Evolutionary conservation across 257 asterid genomes (phyloP), one percentile per base, ranked within the genome.

Genomic region (Solanum tacnaense): DNA sequence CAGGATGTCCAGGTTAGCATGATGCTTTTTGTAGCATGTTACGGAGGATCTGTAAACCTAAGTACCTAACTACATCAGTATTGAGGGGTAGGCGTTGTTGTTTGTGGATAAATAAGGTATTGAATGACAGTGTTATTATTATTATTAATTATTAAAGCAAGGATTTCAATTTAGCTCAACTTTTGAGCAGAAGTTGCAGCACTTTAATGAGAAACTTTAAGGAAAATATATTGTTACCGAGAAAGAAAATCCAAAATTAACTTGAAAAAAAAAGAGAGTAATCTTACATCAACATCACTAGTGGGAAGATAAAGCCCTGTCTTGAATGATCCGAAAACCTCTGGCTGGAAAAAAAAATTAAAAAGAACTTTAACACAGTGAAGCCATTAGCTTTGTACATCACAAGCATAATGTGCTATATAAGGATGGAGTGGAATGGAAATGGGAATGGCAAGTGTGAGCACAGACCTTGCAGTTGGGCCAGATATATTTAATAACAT

Each of bases 281-380:
- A 16, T 41, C 98, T 94, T 93, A 97, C 99, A 90, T 97, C 99
- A 16, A 97, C 91, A 88, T 97, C 99, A 58, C 99, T 97, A 52
- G 99, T 94, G 36, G 99, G 99, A 88, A 97, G 98, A 89, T 96
- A 97, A 86, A 97, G 97, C 70, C 99, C 99, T 1, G 99, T 97
- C 92, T 90, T 93, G 93, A 97, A 96, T 39, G 99, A 97, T 68
- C 99, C 99, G 88, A 97, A 97, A 90, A 97, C 95, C 91, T 97
- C 99, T 25, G 92, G 94, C 99, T 97, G 96, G 92, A 91, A 78
- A 89, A 84, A 41, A 70, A 83, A 65, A 86, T 11, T 41, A 44
- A 87, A 29, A 9, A 2, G 41, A 82, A 27, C 68, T 81, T 46
- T 31, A 46, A 29, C 39, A 81, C 9, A 46, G 10, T 46, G 60